A percentile compares a stretch with the other conserved stretches of the same genome.
phyloP scores from a whole-genome alignment of 768 basidiomycete species.

The Mrakia frigida region DNA sequence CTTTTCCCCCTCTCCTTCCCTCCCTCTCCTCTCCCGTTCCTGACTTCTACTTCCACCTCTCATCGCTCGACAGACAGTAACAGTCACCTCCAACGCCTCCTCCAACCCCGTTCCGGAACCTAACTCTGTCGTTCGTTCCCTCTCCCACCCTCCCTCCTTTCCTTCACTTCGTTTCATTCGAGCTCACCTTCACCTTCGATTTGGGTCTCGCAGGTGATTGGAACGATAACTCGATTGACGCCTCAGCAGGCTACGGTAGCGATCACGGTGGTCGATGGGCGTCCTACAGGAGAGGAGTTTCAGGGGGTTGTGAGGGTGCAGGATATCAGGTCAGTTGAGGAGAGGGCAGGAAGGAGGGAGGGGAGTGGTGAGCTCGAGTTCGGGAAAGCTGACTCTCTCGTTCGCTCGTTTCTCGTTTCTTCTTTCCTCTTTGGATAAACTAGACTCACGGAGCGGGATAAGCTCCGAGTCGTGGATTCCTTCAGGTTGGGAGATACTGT shows the following conservation, averaged over 20 bases:
- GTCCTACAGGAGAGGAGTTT: constrained; percentile 80
- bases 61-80: constrained; percentile 4
- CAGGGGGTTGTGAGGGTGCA: constrained; percentile 79
- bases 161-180: neutral
- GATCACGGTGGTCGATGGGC: constrained; percentile 79
- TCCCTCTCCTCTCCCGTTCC: neutral
- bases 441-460: constrained; percentile 76
- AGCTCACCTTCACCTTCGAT: neutral
- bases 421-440: no score
- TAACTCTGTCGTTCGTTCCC: constrained; percentile 20
- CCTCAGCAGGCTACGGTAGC: constrained; percentile 76
- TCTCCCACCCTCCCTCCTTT: neutral
- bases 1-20: neutral
- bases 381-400: neutral
- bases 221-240: constrained; percentile 73
- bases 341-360: no score
- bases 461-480: constrained; percentile 80
- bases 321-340: constrained; percentile 57
- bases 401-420: neutral
- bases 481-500: constrained; percentile 90
- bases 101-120: constrained; percentile 27
- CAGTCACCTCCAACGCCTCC: constrained; percentile 20
- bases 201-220: constrained; percentile 52
- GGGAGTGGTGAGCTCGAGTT: no score
- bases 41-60: no score